Conservation (phyloP, 768 basidiomycete genomes). For the Baorangia bicolor region DNA sequence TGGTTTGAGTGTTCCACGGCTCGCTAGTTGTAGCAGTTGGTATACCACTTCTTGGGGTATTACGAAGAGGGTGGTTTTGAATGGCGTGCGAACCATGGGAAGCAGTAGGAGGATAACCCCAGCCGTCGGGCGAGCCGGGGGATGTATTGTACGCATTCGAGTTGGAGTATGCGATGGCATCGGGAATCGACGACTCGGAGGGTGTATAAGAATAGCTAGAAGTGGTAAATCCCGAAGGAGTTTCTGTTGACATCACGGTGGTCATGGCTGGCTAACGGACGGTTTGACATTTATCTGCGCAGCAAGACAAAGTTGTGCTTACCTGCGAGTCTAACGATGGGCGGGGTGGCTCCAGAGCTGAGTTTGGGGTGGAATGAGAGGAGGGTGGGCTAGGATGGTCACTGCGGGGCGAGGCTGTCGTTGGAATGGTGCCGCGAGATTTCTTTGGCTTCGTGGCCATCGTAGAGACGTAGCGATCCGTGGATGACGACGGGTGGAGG, state of each 20-base stretch:
- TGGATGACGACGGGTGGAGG: conserved; percentile 73
- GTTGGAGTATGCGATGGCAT: conserved; percentile 42
- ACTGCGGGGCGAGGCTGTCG: conserved; percentile 31
- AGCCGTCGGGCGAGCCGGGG: conserved; percentile 47
- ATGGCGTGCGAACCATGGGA: conserved; percentile 39
- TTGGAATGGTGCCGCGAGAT: conserved; percentile 32
- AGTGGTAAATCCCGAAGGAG: conserved; percentile 39
- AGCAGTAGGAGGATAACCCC: conserved; percentile 48
- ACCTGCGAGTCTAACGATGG: conserved; percentile 47
- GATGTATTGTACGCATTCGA: conserved; percentile 42
- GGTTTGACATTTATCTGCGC: neutral
- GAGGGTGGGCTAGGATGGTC: conserved; percentile 47
- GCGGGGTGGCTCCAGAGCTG: conserved; percentile 40
- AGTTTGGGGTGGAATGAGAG: conserved; percentile 46
- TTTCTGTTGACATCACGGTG: conserved; percentile 38
- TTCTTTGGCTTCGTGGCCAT: conserved; percentile 38
- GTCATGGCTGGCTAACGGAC: conserved; percentile 32
- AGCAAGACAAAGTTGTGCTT: neutral
- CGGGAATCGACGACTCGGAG: conserved; percentile 40
- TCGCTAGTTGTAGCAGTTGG: conserved; percentile 17
- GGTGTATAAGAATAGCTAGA: conserved; percentile 47
- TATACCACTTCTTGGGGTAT: conserved; percentile 25
- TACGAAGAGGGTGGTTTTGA: conserved; percentile 50
- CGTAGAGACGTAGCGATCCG: conserved; percentile 64
- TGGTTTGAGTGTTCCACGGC: conserved; percentile 21